Conservation (phyloP, 1,139 yeast species). For the Pichia sp. region DNA sequence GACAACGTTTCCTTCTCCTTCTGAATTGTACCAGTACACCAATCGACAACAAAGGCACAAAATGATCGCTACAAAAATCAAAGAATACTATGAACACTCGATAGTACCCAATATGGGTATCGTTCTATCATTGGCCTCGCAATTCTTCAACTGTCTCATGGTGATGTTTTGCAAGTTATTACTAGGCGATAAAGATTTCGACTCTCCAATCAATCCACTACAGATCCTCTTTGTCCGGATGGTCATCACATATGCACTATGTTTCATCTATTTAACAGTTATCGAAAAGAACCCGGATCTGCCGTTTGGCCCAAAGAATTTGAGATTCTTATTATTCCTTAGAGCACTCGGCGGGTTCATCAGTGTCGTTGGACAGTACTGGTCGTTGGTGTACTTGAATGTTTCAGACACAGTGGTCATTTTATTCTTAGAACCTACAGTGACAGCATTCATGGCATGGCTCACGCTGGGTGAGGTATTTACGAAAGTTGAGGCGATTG, state of each 20-base stretch:
- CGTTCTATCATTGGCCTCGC: slow-evolving; percentile 49
- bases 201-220: slow-evolving; percentile 65
- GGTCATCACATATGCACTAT: slow-evolving; percentile 56
- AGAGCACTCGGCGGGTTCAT: slow-evolving; percentile 76
- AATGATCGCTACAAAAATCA: neutral
- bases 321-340: slow-evolving; percentile 48
- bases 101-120: slow-evolving; percentile 32
- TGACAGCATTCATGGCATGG: slow-evolving; percentile 77
- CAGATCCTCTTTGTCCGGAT: slow-evolving; percentile 77
- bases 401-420: slow-evolving; percentile 68
- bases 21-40: too few species aligned
- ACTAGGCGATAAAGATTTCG: slow-evolving; percentile 54
- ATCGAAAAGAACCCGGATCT: slow-evolving; percentile 51
- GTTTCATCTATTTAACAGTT: slow-evolving; percentile 44
- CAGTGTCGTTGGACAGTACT: slow-evolving; percentile 53
- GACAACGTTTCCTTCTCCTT: too few species aligned
- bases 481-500: slow-evolving; percentile 59
- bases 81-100: slow-evolving; percentile 10
- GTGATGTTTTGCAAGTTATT: slow-evolving; percentile 69
- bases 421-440: slow-evolving; percentile 74
- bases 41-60: too few species aligned
- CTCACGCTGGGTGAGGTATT: slow-evolving; percentile 65
- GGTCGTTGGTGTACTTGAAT: slow-evolving; percentile 68
- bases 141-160: slow-evolving; percentile 76
- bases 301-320: slow-evolving; percentile 67